phyloP scores from a whole-genome alignment of 345 rosid genomes.

The Eutrema yunnanense region DNA sequence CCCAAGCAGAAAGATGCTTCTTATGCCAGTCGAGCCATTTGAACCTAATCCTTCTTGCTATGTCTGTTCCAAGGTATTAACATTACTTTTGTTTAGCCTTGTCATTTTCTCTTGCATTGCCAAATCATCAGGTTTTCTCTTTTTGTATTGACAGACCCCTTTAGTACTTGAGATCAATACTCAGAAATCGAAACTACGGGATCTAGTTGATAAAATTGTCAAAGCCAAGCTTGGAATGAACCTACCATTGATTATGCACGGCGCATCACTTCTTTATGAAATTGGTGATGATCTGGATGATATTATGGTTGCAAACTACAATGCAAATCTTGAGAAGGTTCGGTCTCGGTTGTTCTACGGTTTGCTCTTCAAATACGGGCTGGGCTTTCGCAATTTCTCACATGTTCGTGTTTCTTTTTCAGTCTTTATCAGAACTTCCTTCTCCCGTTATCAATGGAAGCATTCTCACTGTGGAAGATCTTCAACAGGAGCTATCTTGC shows the following conservation, averaged over 20 bases:
- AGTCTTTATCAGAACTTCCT: conserved; percentile 82
- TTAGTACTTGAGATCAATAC: conserved; percentile 80
- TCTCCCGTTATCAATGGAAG: conserved; percentile 70
- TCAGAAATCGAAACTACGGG: conserved; percentile 66
- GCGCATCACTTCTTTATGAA: conserved; percentile 83
- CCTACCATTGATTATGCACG: conserved; percentile 79
- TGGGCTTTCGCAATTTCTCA: conserved; percentile 1
- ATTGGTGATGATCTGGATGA: conserved; percentile 96
- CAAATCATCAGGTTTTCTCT: conserved; percentile 7
- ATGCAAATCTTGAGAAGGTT: conserved; percentile 94
- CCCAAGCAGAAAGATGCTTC: conserved; percentile 78
- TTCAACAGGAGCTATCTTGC: conserved; percentile 88
- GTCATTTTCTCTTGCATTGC: neutral
- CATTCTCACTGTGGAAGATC: conserved; percentile 74
- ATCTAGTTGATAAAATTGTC: conserved; percentile 88
- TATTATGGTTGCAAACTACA: conserved; percentile 67
- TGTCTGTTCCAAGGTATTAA: conserved; percentile 88
- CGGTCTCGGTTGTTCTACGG: neutral
- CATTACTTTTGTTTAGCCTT: neutral
- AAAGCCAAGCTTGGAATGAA: conserved; percentile 95
- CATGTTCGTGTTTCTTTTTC: conserved; percentile 11
- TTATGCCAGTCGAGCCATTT: conserved; percentile 93
- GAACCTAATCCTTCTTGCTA: conserved; percentile 89
- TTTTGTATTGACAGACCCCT: conserved; percentile 60
- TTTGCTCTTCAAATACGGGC: neutral